These are phyloP conservation scores for Pseudonitzschia pungens DNA, from an alignment of 108 stramenopile genomes.

Conservation along the genomic window DNA sequence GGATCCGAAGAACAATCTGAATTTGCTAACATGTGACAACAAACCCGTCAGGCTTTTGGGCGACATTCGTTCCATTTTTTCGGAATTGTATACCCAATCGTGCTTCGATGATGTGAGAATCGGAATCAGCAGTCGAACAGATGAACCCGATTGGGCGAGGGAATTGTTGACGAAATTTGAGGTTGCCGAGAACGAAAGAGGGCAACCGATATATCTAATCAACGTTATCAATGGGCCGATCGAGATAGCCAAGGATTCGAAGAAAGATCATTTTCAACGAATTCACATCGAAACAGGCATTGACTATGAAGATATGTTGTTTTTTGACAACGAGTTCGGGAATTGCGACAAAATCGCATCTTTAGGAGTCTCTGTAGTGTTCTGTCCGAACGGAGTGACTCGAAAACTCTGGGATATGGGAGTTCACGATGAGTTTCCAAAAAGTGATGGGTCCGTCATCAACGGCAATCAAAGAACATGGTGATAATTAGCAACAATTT, in stretches of 20 bases:
- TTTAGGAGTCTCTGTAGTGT: slow-evolving; percentile 70
- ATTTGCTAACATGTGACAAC: slow-evolving; percentile 5
- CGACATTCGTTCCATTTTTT: slow-evolving; percentile 25
- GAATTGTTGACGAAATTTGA: slow-evolving; percentile 63
- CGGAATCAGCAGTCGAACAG: slow-evolving; percentile 67
- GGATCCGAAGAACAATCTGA: slow-evolving; percentile 1
- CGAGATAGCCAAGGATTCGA: slow-evolving; percentile 57
- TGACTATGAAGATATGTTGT: slow-evolving; percentile 68
- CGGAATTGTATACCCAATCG: slow-evolving; percentile 19
- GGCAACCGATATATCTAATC: slow-evolving; percentile 15
- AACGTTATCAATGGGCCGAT: slow-evolving; percentile 49
- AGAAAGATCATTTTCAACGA: slow-evolving; percentile 60
- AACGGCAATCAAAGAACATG: background rate
- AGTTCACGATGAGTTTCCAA: slow-evolving; percentile 29
- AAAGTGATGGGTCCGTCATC: slow-evolving; percentile 7
- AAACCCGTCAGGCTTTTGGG: slow-evolving; percentile 33
- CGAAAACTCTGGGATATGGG: slow-evolving; percentile 38
- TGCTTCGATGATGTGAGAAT: slow-evolving; percentile 26
- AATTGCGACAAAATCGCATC: slow-evolving; percentile 62
- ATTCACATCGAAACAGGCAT: slow-evolving; percentile 49
- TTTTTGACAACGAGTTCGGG: slow-evolving; percentile 85
- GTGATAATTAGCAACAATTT: background rate
- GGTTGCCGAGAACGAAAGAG: slow-evolving; percentile 12
- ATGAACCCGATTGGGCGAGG: slow-evolving; percentile 65
- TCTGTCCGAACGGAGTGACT: slow-evolving; percentile 67